phyloP scores from a whole-genome alignment of 1,284 basidiomycete species.

The Dichomitus squalens region DNA sequence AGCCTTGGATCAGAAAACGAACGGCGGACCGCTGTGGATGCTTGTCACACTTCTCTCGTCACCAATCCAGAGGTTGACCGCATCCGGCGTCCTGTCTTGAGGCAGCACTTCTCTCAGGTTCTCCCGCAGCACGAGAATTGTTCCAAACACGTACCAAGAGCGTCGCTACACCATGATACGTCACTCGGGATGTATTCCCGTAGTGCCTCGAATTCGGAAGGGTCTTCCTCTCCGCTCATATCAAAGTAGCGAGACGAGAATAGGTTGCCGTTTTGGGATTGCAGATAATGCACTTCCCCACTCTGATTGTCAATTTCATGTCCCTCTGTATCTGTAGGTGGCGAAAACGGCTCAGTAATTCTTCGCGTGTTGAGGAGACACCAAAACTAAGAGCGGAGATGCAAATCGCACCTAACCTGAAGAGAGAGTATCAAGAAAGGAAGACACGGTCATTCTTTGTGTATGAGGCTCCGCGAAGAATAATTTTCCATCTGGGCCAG shows the following conservation, averaged over 20 bases:
- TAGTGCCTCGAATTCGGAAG: conserved; percentile 66
- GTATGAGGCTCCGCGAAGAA: conserved; percentile 81
- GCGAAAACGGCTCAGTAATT: too few species aligned
- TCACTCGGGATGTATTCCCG: conserved; percentile 66
- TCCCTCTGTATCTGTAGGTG: background rate
- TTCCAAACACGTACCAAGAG: conserved; percentile 61
- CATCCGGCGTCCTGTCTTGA: conserved; percentile 72
- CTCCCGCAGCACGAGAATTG: background rate
- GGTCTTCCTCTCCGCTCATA: conserved; percentile 29
- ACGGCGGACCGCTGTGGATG: conserved; percentile 74
- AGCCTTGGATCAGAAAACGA: background rate
- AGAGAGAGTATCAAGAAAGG: conserved; percentile 54
- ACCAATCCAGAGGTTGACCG: conserved; percentile 92
- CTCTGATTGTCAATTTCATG: background rate
- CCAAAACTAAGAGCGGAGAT: background rate
- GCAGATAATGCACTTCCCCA: conserved; percentile 71
- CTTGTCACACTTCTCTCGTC: conserved; percentile 76
- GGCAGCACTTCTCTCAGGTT: conserved; percentile 2
- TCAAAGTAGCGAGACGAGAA: conserved; percentile 53
- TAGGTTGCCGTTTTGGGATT: conserved; percentile 91
- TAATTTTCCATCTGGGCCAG: conserved; percentile 52
- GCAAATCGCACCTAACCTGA: conserved; percentile 35
- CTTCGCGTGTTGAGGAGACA: too few species aligned
- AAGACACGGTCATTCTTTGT: conserved; percentile 65
- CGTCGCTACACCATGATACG: conserved; percentile 75